Conservation (phyloP, 2,329 filamentous ascomycete genomes). For the Ophiocordyceps camponoti-leonardi region DNA sequence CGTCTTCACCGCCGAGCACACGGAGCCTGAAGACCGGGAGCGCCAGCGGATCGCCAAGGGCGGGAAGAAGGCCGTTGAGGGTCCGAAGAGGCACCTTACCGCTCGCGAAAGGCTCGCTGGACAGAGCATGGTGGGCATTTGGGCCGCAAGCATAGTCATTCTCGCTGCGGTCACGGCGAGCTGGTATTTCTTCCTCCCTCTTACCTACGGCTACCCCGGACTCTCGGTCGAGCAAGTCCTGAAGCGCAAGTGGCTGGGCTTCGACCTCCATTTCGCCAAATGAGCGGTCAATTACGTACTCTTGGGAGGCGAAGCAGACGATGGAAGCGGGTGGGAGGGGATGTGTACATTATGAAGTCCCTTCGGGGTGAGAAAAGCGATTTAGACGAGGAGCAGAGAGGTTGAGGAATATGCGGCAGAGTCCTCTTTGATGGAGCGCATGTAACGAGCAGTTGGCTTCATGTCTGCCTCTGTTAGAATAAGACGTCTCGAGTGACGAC, state of each 20-base stretch:
- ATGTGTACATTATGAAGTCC: neutral
- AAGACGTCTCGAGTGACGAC: too few species aligned
- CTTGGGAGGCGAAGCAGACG: too few species aligned
- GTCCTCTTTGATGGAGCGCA: neutral
- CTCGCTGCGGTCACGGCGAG: slow-evolving; percentile 51
- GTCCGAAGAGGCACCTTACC: slow-evolving; percentile 45
- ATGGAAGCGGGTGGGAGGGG: too few species aligned
- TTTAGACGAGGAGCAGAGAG: neutral
- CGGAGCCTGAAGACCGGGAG: slow-evolving; percentile 32
- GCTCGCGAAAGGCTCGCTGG: slow-evolving; percentile 66
- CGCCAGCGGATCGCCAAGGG: slow-evolving; percentile 15
- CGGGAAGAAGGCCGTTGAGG: slow-evolving; percentile 22
- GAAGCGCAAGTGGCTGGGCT: slow-evolving; percentile 85
- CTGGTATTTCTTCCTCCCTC: slow-evolving; percentile 85
- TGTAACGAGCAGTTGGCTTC: neutral
- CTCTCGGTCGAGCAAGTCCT: slow-evolving; percentile 63
- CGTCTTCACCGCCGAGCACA: slow-evolving; percentile 78
- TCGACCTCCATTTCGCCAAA: slow-evolving; percentile 98
- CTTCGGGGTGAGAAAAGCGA: neutral
- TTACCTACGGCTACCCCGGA: slow-evolving; percentile 91
- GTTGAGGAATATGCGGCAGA: neutral
- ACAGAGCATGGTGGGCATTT: slow-evolving; percentile 60
- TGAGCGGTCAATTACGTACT: slow-evolving; percentile 24
- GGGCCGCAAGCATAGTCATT: slow-evolving; percentile 62
- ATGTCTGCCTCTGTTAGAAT: too few species aligned